A percentile compares a stretch with the other conserved stretches of the same genome.
These are phyloP conservation scores for Hebeloma cylindrosporum DNA, from an alignment of 768 basidiomycete genomes.

Conservation along the genomic window DNA sequence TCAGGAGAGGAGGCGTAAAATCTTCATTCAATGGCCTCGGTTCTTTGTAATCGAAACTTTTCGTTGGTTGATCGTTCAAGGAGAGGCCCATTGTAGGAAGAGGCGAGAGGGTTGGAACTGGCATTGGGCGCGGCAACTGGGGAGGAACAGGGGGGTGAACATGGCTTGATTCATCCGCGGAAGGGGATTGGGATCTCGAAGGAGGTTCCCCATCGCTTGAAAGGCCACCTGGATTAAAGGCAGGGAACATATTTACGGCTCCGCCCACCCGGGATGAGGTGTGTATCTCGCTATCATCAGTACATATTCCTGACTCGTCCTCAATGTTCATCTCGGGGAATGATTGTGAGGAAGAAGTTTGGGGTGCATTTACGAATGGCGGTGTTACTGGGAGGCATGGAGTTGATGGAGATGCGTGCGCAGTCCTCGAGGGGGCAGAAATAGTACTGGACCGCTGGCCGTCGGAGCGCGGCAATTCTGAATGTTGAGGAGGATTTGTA, in stretches of 20 bases:
- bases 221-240: slow-evolving; percentile 12
- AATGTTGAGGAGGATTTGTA: slow-evolving; percentile 2
- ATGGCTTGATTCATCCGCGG: slow-evolving; percentile 19
- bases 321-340: too few relatives aligned
- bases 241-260: slow-evolving; percentile 8
- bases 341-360: too few relatives aligned
- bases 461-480: not conserved
- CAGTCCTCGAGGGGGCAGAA: not conserved
- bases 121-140: not conserved
- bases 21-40: slow-evolving; percentile 60
- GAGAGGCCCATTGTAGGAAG: not conserved
- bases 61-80: slow-evolving; percentile 16
- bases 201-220: slow-evolving; percentile 30
- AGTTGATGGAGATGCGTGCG: not conserved
- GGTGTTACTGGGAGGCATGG: not conserved
- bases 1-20: slow-evolving; percentile 57
- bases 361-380: too few relatives aligned
- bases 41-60: slow-evolving; percentile 54
- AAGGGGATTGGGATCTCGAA: slow-evolving; percentile 30
- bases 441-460: not conserved
- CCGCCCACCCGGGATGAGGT: slow-evolving; percentile 1
- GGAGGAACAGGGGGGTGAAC: not conserved
- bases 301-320: too few relatives aligned
- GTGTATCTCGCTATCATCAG: not conserved
- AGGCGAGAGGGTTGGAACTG: not conserved